A percentile compares a stretch with the other conserved stretches of the same genome.
Evolutionary conservation across 495 filamentous ascomycete species (phyloP).

Genomic region (Aspergillus carlsbadensis): DNA sequence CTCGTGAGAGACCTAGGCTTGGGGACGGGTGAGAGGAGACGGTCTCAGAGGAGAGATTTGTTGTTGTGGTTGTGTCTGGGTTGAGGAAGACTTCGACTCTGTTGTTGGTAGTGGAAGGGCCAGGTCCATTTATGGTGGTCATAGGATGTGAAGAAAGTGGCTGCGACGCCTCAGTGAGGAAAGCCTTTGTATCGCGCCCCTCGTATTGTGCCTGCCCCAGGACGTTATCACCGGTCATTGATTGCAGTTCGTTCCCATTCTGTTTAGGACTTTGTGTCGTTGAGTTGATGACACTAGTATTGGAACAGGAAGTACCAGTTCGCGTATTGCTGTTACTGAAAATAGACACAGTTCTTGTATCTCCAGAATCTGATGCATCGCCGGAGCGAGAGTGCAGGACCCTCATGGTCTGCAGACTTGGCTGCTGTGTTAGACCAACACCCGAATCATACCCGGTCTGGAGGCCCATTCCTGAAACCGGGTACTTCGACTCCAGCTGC

Average conservation of each 20-base stretch:
- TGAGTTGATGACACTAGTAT: conserved; percentile 3
- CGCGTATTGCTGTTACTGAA: conserved; percentile 14
- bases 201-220: conserved; percentile 1
- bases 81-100: conserved; percentile 21
- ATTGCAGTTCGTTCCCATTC: conserved; percentile 2
- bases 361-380: conserved; percentile 3
- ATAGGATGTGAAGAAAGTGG: not conserved
- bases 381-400: conserved; percentile 13
- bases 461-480: conserved; percentile 1
- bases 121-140: not conserved
- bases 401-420: conserved; percentile 22
- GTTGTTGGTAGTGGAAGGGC: conserved; percentile 1
- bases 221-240: not conserved
- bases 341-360: not conserved
- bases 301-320: conserved; percentile 13
- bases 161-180: conserved; percentile 5
- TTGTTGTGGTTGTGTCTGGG: conserved; percentile 7
- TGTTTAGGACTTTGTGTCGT: not conserved
- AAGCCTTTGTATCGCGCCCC: conserved; percentile 15
- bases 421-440: conserved; percentile 19
- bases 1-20: conserved; percentile 10
- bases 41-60: conserved; percentile 1
- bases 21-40: conserved; percentile 7
- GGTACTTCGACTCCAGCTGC: conserved; percentile 17
- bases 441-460: conserved; percentile 20